These are phyloP conservation scores for Olyra latifolia DNA, from an alignment of 176 grass and related monocot genomes.

Conservation along the genomic window DNA sequence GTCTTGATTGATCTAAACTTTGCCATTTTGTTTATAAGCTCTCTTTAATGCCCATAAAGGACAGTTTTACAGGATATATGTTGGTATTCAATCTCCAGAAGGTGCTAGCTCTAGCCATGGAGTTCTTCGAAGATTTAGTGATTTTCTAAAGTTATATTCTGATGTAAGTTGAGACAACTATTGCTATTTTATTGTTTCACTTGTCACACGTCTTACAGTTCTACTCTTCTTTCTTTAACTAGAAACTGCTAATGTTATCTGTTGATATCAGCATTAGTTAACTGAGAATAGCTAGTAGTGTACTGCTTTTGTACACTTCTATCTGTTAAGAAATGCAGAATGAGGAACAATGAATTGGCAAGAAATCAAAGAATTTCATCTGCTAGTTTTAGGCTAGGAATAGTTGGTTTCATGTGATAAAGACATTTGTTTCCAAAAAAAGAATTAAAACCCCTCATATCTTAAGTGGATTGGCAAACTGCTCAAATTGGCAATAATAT, in stretches of 20 bases:
- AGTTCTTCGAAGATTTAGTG: slow-evolving; percentile 87
- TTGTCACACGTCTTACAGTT: neutral
- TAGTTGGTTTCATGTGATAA: neutral
- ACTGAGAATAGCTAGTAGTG: neutral
- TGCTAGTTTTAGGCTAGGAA: neutral
- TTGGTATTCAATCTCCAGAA: slow-evolving; percentile 97
- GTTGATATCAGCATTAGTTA: neutral
- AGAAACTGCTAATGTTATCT: neutral
- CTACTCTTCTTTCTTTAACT: neutral
- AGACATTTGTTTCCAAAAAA: neutral
- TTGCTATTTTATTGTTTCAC: slow-evolving; percentile 23
- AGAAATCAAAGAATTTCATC: neutral
- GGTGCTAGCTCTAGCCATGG: slow-evolving; percentile 84
- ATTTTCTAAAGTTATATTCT: slow-evolving; percentile 82
- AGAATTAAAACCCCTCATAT: neutral
- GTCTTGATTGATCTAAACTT: slow-evolving; percentile 24
- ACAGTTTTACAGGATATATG: slow-evolving; percentile 99
- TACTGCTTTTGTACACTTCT: neutral
- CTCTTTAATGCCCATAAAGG: slow-evolving; percentile 75
- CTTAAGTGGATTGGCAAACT: neutral
- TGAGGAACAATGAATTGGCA: neutral
- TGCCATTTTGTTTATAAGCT: slow-evolving; percentile 5
- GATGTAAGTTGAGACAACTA: slow-evolving; percentile 62
- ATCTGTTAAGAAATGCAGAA: neutral
- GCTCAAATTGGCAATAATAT: neutral